Conservation (phyloP, 768 basidiomycete genomes). For the Trametes cinnabarina region DNA sequence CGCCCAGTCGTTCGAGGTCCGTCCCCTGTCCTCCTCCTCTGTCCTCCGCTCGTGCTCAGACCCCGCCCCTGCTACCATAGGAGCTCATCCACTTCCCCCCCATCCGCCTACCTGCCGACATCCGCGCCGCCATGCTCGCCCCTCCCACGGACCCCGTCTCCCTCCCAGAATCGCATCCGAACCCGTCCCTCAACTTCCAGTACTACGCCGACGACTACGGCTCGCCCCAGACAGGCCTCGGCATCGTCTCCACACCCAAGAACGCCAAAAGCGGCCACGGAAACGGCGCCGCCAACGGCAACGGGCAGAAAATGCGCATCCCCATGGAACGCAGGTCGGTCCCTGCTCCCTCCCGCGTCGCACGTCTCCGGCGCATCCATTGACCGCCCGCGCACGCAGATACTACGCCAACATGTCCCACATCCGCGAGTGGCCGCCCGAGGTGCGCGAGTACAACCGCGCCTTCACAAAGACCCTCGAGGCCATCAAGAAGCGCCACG, state of each 20-base stretch:
- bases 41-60: background rate
- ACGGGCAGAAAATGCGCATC: slow-evolving; percentile 65
- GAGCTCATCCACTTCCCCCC: slow-evolving; percentile 87
- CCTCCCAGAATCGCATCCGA: slow-evolving; percentile 75
- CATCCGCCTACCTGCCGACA: slow-evolving; percentile 62
- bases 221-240: slow-evolving; percentile 11
- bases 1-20: slow-evolving; percentile 94
- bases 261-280: slow-evolving; percentile 32
- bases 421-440: slow-evolving; percentile 82
- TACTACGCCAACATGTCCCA: slow-evolving; percentile 80
- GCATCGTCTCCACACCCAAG: slow-evolving; percentile 22
- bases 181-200: slow-evolving; percentile 63
- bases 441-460: slow-evolving; percentile 90
- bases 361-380: background rate
- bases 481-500: slow-evolving; percentile 89
- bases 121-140: slow-evolving; percentile 64
- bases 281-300: slow-evolving; percentile 39
- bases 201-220: slow-evolving; percentile 36
- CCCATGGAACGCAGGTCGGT: slow-evolving; percentile 81
- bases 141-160: slow-evolving; percentile 43
- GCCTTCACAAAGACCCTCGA: slow-evolving; percentile 86
- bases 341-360: background rate
- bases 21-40: slow-evolving; percentile 25
- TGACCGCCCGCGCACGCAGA: slow-evolving; percentile 37
- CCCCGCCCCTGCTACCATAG: slow-evolving; percentile 38